Evolutionary conservation across 2,329 filamentous ascomycete genomes (phyloP).

Genomic region (Cryphonectria japonica): DNA sequence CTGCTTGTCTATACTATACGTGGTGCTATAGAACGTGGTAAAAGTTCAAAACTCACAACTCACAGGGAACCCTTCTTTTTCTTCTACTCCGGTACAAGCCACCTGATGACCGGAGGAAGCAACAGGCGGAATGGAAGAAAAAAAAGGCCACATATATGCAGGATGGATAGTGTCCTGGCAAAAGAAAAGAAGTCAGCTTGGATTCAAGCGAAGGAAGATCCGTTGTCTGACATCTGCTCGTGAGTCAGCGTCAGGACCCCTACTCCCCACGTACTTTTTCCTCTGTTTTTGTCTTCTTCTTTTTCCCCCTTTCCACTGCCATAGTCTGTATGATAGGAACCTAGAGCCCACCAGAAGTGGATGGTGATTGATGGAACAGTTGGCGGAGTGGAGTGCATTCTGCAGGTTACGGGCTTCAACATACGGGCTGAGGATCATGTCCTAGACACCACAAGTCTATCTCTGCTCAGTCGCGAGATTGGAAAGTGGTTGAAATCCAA

Average conservation of each 20-base stretch:
- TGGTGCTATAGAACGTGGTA: neutral
- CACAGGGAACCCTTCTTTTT: neutral
- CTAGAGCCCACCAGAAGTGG: neutral
- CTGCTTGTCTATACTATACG: neutral
- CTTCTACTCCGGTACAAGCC: neutral
- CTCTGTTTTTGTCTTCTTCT: too few relatives aligned
- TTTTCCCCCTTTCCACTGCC: neutral
- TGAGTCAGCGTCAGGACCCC: neutral
- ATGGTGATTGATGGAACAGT: neutral
- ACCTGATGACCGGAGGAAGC: neutral
- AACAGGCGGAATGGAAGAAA: neutral
- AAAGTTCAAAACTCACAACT: neutral
- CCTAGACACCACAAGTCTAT: neutral
- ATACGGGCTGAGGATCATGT: constrained; percentile 18
- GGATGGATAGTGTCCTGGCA: neutral
- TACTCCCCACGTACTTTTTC: too few relatives aligned
- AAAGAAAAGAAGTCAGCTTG: neutral
- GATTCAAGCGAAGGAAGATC: constrained; percentile 1
- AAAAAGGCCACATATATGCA: neutral
- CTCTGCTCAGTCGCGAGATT: neutral
- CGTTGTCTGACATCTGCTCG: neutral
- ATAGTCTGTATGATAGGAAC: neutral
- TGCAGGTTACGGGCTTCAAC: constrained; percentile 18
- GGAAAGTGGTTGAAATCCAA: neutral
- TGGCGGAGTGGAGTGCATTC: neutral